Percentiles rank a stretch among this genome's conserved stretches.
Evolutionary conservation across 768 basidiomycete species (phyloP).

Genomic region (Kwoniella sp.): DNA sequence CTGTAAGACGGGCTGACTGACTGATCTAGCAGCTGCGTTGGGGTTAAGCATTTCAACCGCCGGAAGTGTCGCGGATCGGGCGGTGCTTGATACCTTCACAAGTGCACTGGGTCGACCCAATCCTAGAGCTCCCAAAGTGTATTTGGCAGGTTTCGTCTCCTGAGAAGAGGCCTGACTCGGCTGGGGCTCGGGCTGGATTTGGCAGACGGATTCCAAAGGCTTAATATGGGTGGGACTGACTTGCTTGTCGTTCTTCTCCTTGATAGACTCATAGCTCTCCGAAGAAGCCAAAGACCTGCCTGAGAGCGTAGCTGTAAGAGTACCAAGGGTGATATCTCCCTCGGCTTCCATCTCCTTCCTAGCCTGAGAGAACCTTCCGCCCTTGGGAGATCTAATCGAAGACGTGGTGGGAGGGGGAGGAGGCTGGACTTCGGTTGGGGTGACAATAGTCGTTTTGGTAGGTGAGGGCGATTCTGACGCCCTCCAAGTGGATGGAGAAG

Average conservation of each 20-base stretch:
- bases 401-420: constrained; percentile 1
- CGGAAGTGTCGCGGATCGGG: not conserved
- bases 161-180: not conserved
- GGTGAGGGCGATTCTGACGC: constrained; percentile 20
- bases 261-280: not conserved
- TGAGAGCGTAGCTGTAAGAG: constrained; percentile 17
- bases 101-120: constrained; percentile 10
- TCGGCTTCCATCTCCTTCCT: constrained; percentile 31
- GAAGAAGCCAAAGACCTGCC: constrained; percentile 6
- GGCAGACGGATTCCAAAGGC: not conserved
- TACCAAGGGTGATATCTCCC: constrained; percentile 18
- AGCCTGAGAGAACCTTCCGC: constrained; percentile 37
- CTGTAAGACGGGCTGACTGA: constrained; percentile 16
- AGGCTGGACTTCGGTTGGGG: constrained; percentile 7
- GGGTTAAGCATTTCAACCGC: not conserved
- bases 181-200: not conserved
- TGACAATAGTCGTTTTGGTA: constrained; percentile 13
- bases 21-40: constrained; percentile 8
- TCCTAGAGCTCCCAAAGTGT: constrained; percentile 14
- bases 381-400: constrained; percentile 17
- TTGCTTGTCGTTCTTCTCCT: constrained; percentile 3
- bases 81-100: not conserved
- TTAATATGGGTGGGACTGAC: not conserved
- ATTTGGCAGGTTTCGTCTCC: constrained; percentile 12
- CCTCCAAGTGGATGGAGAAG: constrained; percentile 17